phyloP scores from a whole-genome alignment of 768 basidiomycete species.

The Trametes meyenii region DNA sequence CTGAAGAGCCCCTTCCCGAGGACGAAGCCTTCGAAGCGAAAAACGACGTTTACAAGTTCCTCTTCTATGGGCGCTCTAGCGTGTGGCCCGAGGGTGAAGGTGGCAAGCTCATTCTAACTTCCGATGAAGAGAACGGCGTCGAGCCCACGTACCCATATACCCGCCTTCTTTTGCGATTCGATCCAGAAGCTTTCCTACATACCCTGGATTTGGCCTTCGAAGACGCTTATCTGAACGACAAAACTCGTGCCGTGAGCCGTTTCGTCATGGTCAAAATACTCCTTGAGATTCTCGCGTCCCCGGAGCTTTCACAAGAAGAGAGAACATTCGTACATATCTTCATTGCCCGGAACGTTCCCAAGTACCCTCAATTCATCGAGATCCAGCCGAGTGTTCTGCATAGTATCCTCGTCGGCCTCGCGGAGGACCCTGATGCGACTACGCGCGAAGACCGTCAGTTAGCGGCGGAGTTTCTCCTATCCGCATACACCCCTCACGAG shows the following conservation, averaged over 20 bases:
- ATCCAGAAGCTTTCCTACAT: conserved; percentile 93
- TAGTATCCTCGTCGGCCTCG: conserved; percentile 74
- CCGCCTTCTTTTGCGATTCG: conserved; percentile 80
- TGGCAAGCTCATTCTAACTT: conserved; percentile 74
- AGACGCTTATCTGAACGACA: conserved; percentile 86
- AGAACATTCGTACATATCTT: conserved; percentile 92
- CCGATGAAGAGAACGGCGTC: conserved; percentile 69
- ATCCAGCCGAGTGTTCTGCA: conserved; percentile 71
- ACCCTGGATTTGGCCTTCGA: conserved; percentile 95
- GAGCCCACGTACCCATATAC: conserved; percentile 93
- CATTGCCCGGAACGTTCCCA: conserved; percentile 93
- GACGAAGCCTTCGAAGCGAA: conserved; percentile 73
- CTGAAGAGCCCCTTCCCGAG: conserved; percentile 66
- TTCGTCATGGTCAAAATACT: conserved; percentile 83
- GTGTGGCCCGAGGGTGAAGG: conserved; percentile 77
- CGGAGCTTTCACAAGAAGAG: conserved; percentile 60
- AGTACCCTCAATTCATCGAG: conserved; percentile 87
- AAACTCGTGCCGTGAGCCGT: conserved; percentile 65
- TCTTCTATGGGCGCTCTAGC: conserved; percentile 81
- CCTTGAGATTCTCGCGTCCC: conserved; percentile 69
- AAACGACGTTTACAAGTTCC: conserved; percentile 72
- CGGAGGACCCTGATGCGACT: conserved; percentile 70
- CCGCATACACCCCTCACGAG: conserved; percentile 86
- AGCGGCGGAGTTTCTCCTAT: conserved; percentile 91
- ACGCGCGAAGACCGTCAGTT: conserved; percentile 94